Percentiles rank a stretch among this genome's conserved stretches.
These are phyloP conservation scores for Psidium friedrichsthalianum DNA, from an alignment of 345 rosid species.

Conservation along the genomic window DNA sequence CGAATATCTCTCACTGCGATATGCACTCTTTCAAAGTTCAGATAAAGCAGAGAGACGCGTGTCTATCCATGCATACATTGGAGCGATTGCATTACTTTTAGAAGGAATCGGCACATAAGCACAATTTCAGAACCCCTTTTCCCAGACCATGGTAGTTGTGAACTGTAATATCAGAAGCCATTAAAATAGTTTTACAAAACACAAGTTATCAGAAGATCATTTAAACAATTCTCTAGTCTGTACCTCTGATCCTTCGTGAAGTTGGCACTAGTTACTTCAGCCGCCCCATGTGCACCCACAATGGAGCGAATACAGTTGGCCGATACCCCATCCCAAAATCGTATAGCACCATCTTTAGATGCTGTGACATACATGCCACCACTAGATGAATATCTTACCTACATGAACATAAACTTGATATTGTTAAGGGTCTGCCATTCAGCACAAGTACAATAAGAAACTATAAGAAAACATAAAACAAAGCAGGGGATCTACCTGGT, in stretches of 20 bases:
- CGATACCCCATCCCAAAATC: constrained; percentile 68
- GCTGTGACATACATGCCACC: constrained; percentile 78
- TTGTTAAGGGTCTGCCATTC: not conserved
- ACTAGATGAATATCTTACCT: constrained; percentile 81
- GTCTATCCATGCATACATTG: not conserved
- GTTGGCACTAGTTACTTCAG: constrained; percentile 60
- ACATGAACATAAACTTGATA: constrained; percentile 1
- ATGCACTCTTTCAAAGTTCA: not conserved
- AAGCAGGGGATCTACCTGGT: constrained; percentile 43
- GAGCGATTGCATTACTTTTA: not conserved
- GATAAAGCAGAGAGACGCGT: not conserved
- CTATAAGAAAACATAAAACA: not conserved
- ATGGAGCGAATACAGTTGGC: constrained; percentile 60
- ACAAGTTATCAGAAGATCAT: not conserved
- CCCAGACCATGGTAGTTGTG: not conserved
- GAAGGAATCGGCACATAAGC: not conserved
- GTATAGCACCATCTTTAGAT: constrained; percentile 72
- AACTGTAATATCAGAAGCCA: not conserved
- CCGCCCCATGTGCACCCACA: constrained; percentile 56
- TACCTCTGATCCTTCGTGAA: constrained; percentile 85
- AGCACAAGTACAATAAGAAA: not conserved
- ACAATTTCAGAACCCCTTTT: not conserved
- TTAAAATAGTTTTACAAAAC: not conserved
- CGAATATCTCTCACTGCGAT: not conserved
- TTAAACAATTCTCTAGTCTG: not conserved